Base-by-base conservation (phyloP, 768 basidiomycete species). In the Pholiota microspora region DNA sequence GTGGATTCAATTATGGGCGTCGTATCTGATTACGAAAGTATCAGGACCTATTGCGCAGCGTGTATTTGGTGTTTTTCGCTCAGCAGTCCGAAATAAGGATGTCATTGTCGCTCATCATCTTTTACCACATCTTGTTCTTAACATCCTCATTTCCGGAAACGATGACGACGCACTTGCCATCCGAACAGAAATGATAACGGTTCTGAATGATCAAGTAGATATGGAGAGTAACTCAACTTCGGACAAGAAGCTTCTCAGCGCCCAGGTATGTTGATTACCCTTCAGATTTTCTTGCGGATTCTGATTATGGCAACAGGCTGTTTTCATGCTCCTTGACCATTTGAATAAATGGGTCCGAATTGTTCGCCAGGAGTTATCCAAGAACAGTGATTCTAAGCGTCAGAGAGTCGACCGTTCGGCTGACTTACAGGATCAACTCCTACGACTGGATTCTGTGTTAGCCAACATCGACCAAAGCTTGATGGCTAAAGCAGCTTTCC, bases 291-390 rank as follows among this genome's bases (percentile, higher is more conserved):
- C 35, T 25, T 31, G 32, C 9, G 48, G 40, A 42, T 48, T 55
- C 10, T 56, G 29, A 45, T 36, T 40, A 45, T 4, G 44, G 13
- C 35, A 13, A 28, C n/a, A 98, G 95, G 92, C 86, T 7, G 84
- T 98, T 18, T 99, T 99, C 68, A 88, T 88, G 73, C 79, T 99
- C 25, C 83, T 99, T 67, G 97, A 99, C 66, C 95, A 98, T 64
- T 77, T 98, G 9, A 96, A 88, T 70, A 88, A 85, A 62, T 98
- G 93, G 86, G 81, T 94, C 29, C 86, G 89, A 40, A 73, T 84
- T 10, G 79, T 86, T 25, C 85, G 92, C 15, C 87, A 89, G 68
- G 82, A 88, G 2, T 66, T 85, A 49, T 59, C 56, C 27, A 79
- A 78, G 71, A 81, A 79, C 60, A 64, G 60, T 2, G 84, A 82